phyloP scores from a whole-genome alignment of 2,329 filamentous ascomycete species.

The Magnaporthiopsis rhizophila region DNA sequence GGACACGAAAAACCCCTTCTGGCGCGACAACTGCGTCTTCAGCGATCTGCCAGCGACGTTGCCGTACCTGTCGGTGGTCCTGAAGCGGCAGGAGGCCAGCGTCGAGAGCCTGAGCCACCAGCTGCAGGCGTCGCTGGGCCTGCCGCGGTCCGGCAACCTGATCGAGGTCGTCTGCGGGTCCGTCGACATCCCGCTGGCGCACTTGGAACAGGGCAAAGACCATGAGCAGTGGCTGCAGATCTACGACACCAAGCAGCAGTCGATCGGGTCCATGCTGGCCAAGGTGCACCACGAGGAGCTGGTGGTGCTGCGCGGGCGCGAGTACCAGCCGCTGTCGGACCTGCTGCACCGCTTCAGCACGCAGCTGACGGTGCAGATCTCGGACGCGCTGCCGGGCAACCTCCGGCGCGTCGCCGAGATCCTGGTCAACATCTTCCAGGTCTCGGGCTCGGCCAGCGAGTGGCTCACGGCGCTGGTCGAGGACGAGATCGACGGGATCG shows the following conservation, averaged over 20 bases:
- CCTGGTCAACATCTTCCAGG: conserved; percentile 90
- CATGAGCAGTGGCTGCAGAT: conserved; percentile 85
- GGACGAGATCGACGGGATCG: conserved; percentile 91
- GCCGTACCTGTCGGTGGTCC: conserved; percentile 60
- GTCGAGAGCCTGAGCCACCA: conserved; percentile 37
- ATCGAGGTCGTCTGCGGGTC: conserved; percentile 55
- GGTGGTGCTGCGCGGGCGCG: conserved; percentile 75
- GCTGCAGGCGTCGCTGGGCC: conserved; percentile 32
- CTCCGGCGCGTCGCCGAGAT: conserved; percentile 76
- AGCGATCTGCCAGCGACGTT: conserved; percentile 61
- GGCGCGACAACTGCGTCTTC: conserved; percentile 76
- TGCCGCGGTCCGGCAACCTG: conserved; percentile 32
- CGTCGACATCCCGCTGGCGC: conserved; percentile 75
- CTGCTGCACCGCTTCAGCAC: conserved; percentile 78
- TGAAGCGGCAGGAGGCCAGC: conserved; percentile 57
- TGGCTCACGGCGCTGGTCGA: conserved; percentile 93
- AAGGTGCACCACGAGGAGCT: conserved; percentile 80
- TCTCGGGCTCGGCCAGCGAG: conserved; percentile 72
- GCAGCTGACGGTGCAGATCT: conserved; percentile 77
- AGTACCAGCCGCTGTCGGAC: conserved; percentile 77
- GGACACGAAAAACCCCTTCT: conserved; percentile 68
- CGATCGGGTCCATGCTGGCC: conserved; percentile 76
- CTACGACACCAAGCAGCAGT: conserved; percentile 65
- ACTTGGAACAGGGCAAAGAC: conserved; percentile 68
- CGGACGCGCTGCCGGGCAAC: conserved; percentile 67